phyloP scores from a whole-genome alignment of 176 grass and related monocot species.

The Rhynchospora pubera region DNA sequence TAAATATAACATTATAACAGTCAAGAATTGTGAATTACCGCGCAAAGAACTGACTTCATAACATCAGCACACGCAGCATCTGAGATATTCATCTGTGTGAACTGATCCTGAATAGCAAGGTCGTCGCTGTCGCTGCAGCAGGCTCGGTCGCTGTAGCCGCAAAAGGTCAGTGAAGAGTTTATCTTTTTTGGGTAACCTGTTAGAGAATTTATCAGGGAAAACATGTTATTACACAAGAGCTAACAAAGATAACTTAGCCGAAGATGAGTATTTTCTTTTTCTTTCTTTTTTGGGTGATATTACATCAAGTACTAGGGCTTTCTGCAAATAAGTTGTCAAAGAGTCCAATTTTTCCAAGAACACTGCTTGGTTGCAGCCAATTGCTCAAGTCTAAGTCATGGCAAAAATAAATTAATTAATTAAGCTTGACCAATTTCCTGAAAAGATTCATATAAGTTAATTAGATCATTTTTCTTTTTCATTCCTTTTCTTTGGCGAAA shows the following conservation, averaged over 20 bases:
- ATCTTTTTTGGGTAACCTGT: conserved; percentile 44
- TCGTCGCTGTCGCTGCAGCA: conserved; percentile 60
- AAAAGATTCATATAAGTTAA: background rate
- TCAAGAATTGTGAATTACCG: conserved; percentile 24
- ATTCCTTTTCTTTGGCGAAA: background rate
- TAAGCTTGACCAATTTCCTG: background rate
- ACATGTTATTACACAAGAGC: background rate
- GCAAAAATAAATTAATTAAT: background rate
- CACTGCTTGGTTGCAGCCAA: background rate
- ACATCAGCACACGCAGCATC: conserved; percentile 47
- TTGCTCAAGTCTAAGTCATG: background rate
- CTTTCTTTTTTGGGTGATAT: background rate
- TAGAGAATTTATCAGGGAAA: background rate
- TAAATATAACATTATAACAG: background rate
- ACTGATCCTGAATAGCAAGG: conserved; percentile 38
- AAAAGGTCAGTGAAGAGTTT: conserved; percentile 48
- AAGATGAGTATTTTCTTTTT: background rate
- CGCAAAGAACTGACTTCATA: conserved; percentile 68
- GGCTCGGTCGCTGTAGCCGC: conserved; percentile 31
- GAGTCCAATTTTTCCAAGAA: background rate
- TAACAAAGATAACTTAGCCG: background rate
- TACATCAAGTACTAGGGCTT: background rate
- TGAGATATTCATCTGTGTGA: conserved; percentile 55
- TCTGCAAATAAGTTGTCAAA: background rate
- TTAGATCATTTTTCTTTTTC: background rate